Conservation (phyloP, 805 yeast genomes). For the Kodamaea fukazawae region DNA sequence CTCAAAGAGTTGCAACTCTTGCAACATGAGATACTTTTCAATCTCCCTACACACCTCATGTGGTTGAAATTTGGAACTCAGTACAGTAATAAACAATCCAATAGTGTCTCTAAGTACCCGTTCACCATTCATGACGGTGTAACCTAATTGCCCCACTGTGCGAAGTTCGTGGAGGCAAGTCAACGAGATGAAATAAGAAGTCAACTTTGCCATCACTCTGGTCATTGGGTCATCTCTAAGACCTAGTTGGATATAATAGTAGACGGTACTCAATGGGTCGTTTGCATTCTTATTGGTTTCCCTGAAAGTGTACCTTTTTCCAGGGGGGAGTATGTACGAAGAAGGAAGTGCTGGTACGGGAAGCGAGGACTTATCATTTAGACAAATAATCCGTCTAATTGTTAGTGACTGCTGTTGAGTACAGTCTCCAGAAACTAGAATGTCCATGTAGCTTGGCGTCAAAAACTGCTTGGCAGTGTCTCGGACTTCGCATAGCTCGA, state of each 20-base stretch:
- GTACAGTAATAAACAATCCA: slow-evolving; percentile 57
- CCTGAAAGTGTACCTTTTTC: slow-evolving; percentile 23
- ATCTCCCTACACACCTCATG: slow-evolving; percentile 42
- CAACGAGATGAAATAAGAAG: slow-evolving; percentile 46
- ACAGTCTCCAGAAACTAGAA: slow-evolving; percentile 53
- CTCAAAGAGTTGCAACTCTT: slow-evolving; percentile 33
- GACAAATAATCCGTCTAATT: slow-evolving; percentile 1
- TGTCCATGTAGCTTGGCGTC: slow-evolving; percentile 31
- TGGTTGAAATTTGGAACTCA: slow-evolving; percentile 49
- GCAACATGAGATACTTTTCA: slow-evolving; percentile 43
- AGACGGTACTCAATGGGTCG: slow-evolving; percentile 54
- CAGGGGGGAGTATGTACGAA: slow-evolving; percentile 26
- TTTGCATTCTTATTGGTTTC: slow-evolving; percentile 29
- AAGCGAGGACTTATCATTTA: slow-evolving; percentile 2
- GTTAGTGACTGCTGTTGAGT: slow-evolving; percentile 18
- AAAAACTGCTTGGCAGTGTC: slow-evolving; percentile 27
- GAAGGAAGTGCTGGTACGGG: slow-evolving; percentile 23
- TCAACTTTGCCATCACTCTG: slow-evolving; percentile 44
- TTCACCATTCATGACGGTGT: slow-evolving; percentile 56
- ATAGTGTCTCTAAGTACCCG: slow-evolving; percentile 48
- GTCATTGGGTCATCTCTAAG: slow-evolving; percentile 30
- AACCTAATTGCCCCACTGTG: slow-evolving; percentile 58
- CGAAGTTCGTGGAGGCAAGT: slow-evolving; percentile 49
- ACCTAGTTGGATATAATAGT: slow-evolving; percentile 59
- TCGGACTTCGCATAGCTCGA: slow-evolving; percentile 36